A percentile compares a stretch with the other conserved stretches of the same genome.
Conservation (phyloP, 352 stramenopile genomes). For the Phytophthora quininea region DNA sequence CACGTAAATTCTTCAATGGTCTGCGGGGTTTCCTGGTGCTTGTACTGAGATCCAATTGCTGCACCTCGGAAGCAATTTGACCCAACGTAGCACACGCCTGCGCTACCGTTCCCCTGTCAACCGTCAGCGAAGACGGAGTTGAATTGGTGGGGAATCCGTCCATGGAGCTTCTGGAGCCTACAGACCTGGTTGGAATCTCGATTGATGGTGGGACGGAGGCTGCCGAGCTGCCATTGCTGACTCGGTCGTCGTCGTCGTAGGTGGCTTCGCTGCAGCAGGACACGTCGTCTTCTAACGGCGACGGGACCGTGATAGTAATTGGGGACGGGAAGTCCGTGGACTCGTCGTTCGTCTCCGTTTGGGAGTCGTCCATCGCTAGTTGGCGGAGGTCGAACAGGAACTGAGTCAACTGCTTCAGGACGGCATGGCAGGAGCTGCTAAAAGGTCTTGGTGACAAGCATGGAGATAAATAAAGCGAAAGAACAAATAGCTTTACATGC, state of each 20-base stretch:
- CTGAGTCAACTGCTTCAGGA: background rate
- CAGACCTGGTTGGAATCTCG: constrained; percentile 19
- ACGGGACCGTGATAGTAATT: constrained; percentile 28
- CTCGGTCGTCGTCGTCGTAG: constrained; percentile 27
- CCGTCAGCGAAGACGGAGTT: constrained; percentile 21
- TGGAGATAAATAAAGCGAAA: too few species aligned
- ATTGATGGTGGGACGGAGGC: constrained; percentile 21
- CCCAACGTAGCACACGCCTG: constrained; percentile 33
- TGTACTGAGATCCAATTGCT: constrained; percentile 54
- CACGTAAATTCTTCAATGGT: constrained; percentile 63
- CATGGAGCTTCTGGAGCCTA: constrained; percentile 29
- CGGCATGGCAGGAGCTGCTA: background rate
- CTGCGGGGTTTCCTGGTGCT: constrained; percentile 55
- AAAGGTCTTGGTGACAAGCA: background rate
- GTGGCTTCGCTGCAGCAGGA: constrained; percentile 10
- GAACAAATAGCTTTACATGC: too few species aligned
- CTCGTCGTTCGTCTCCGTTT: constrained; percentile 7
- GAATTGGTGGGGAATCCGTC: constrained; percentile 32
- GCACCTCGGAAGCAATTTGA: constrained; percentile 30
- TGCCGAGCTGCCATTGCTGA: constrained; percentile 6
- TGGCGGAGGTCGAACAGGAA: constrained; percentile 1
- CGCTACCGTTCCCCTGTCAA: constrained; percentile 49
- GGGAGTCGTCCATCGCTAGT: constrained; percentile 15
- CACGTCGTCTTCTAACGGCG: constrained; percentile 9
- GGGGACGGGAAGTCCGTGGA: constrained; percentile 4